Evolutionary conservation across 805 yeast species (phyloP), one percentile per base, ranked within the genome.

Genomic region (Barnettozyma botsteinii): DNA sequence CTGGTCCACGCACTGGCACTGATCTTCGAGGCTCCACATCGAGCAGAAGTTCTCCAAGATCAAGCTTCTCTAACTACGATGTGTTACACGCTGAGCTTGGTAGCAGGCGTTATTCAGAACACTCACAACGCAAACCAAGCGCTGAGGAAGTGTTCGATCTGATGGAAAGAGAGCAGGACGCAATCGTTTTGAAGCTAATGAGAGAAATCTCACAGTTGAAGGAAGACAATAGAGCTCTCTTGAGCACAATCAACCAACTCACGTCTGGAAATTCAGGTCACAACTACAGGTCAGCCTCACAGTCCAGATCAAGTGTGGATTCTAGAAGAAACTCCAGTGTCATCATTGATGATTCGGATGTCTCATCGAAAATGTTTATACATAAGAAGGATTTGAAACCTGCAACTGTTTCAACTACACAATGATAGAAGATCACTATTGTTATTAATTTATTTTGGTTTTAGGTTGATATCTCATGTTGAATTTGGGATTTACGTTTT

Each of bases 91-190:
- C 37, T 25, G 41, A 42, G 4, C 26, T 47, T 13, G 30, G 45
- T 4, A 37, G 34, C 17, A 45, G 56, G 38, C 50, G 54, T 22
- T 49, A 45, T 35, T 45, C 51, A 19, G 55, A 52, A 31, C 40
- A 41, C 4, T 14, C 45, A 14, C 32, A 38, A 37, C 28, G 40
- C 18, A 38, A 52, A 31, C 57, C 64, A 29, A 62, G 61, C 28
- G 64, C 68, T 8, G 80, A 72, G 22, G 73, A 75, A 45, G 65
- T 75, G 15, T 69, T 77, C 28, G 79, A 77, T 52, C 55, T 69
- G 26, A 75, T 82, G 79, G 89, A 82, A 51, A 67, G 78, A 38
- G 87, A 82, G 59, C 88, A 82, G 56, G 89, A 82, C 52, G 85
- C 84, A 3, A 78, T 81, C 19, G 88, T 81, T 15, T 62, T 81